Evolutionary conservation across 164 flowering plant species (phyloP).

Genomic region (Brasenia schreberi): DNA sequence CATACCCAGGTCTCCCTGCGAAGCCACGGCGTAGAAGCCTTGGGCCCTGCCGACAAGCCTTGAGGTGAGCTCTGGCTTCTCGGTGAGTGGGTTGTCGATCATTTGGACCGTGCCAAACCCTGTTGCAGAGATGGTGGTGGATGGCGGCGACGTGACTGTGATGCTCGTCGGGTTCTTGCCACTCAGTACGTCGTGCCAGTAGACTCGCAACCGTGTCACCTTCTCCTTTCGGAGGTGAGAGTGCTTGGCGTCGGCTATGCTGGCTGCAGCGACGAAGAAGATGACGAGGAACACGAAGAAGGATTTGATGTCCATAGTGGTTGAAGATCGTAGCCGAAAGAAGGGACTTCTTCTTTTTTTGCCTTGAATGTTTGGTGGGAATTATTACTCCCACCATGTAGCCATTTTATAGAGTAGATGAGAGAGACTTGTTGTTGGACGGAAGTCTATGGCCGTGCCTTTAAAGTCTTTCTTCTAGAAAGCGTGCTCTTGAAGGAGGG

Average conservation of each 20-base stretch:
- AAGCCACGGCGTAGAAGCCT: slow-evolving; percentile 26
- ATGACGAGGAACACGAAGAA: neutral
- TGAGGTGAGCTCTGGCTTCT: slow-evolving; percentile 21
- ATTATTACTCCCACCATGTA: neutral
- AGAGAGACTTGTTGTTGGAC: neutral
- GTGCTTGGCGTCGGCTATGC: neutral
- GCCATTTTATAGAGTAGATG: neutral
- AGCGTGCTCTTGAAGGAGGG: neutral
- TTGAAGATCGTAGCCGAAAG: neutral
- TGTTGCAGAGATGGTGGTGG: neutral
- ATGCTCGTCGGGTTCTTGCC: slow-evolving; percentile 31
- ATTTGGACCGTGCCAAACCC: slow-evolving; percentile 26
- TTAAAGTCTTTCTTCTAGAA: neutral
- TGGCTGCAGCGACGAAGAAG: neutral
- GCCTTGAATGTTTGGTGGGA: neutral
- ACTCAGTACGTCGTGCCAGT: slow-evolving; percentile 37
- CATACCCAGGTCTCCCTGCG: slow-evolving; percentile 12
- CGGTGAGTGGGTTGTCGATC: slow-evolving; percentile 30
- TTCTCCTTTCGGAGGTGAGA: slow-evolving; percentile 14
- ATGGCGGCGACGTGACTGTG: slow-evolving; percentile 13
- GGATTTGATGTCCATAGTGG: neutral
- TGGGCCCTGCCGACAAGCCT: slow-evolving; percentile 39
- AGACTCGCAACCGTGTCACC: slow-evolving; percentile 34
- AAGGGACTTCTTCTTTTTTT: neutral
- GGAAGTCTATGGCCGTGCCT: too few relatives aligned